These are phyloP conservation scores for Rhizopogon roseolus DNA, from an alignment of 768 basidiomycete species.

Conservation along the genomic window DNA sequence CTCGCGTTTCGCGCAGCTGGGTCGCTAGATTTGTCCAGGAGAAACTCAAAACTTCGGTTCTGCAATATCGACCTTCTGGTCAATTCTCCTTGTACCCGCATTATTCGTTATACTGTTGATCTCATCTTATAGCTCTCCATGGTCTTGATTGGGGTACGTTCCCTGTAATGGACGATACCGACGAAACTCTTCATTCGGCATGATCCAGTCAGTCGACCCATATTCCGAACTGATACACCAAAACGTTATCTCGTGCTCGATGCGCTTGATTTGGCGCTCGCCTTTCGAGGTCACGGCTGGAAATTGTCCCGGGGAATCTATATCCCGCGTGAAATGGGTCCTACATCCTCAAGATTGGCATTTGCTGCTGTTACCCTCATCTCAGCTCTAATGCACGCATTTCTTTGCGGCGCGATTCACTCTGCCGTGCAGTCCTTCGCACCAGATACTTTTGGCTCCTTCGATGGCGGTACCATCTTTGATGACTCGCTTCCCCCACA, in stretches of 20 bases:
- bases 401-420: conserved; percentile 39
- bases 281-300: too few species aligned
- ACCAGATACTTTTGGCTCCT: conserved; percentile 27
- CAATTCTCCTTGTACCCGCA: neutral
- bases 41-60: neutral
- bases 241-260: conserved; percentile 20
- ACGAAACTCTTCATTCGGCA: conserved; percentile 10
- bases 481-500: conserved; percentile 24
- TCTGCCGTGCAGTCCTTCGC: conserved; percentile 41
- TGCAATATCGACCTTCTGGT: too few species aligned
- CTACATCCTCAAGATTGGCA: too few species aligned
- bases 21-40: conserved; percentile 7
- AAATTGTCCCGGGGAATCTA: too few species aligned
- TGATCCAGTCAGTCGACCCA: neutral
- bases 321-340: too few species aligned
- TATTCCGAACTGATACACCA: neutral
- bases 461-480: conserved; percentile 25
- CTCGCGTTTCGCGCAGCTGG: conserved; percentile 35
- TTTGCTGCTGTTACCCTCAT: too few species aligned
- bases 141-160: conserved; percentile 6
- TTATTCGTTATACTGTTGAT: neutral
- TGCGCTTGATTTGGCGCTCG: conserved; percentile 44
- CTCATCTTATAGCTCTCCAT: conserved; percentile 8
- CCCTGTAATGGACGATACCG: conserved; percentile 12
- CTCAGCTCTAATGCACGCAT: conserved; percentile 30